Base-by-base conservation (phyloP, 371 early-diverging fungal species). In the Actinomucor elegans region DNA sequence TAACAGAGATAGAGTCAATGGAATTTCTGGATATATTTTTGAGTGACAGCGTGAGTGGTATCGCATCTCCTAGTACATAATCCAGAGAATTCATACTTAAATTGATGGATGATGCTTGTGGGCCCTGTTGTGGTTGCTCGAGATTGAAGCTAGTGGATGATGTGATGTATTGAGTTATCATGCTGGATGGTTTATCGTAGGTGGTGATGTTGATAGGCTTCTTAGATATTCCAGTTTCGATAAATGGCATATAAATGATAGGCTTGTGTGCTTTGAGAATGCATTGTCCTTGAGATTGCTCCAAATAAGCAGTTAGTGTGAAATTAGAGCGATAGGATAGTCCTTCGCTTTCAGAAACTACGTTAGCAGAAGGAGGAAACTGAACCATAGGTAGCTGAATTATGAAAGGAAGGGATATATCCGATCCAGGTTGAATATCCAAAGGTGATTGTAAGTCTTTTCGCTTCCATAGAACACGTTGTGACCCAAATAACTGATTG, bases 41-140 rank as follows among this genome's bases (percentile, higher is more conserved):
- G 2, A 48, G 11, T 17, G 23, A 10, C 23, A 56, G 21, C 0
- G 40, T 5, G 4, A 52, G 15, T 2, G 40, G 34, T 7, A 59
- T 44, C 3, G 88, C 17, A 11, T 59, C 43, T 0, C 60, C 60
- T 8, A 41, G 49, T 7, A 48, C 31, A 48, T 43, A 59, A 32
- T 54, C 55, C 9, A 43, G 23, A n/a, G 54, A 53, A 12, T 6
- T 12, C 21, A 59, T 8, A 3, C 24, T 27, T 4, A 42, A 27
- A 3, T 15, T n/a, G 8, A 44, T 32, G 12, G 38, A 48, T 17
- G 51, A 24, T 2, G 1, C 40, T 33, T n/a, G 15, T 17, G 51
- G 31, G 5, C 0, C 40, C 26, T n/a, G 15, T 34, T 24, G 24
- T 26, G 17, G n/a, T 27, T 17, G n/a, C 17, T 15, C n/a, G 23